phyloP scores from a whole-genome alignment of 176 grass and related monocot genomes.

The Hordeum marinum region DNA sequence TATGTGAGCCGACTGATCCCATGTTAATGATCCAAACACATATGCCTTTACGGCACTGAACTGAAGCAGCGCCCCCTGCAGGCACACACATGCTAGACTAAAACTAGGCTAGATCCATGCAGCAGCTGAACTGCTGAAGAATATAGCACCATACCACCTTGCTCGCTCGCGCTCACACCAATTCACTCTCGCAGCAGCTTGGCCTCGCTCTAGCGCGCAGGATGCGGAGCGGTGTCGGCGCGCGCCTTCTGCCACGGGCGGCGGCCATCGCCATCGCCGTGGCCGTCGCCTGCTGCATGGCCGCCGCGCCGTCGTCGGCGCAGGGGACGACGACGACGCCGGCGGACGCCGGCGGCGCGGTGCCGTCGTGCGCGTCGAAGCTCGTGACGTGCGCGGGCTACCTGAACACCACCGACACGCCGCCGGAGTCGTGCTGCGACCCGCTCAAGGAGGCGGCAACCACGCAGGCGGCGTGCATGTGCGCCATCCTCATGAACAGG shows the following conservation, averaged over 20 bases:
- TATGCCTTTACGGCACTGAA: too few species aligned
- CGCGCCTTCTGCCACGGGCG: background rate
- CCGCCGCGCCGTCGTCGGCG: background rate
- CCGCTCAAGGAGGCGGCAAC: conserved; percentile 57
- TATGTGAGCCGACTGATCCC: too few species aligned
- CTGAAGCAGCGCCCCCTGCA: too few species aligned
- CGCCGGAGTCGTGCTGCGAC: conserved; percentile 53
- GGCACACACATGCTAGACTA: background rate
- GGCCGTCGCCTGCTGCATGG: background rate
- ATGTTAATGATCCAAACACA: too few species aligned
- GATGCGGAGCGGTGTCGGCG: background rate
- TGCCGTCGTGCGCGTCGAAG: conserved; percentile 54
- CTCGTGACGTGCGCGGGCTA: conserved; percentile 47
- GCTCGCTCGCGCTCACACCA: background rate
- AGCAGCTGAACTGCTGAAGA: background rate
- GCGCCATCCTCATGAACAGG: conserved; percentile 58
- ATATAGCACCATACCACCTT: background rate
- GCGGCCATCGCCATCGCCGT: background rate
- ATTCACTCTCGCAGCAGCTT: background rate
- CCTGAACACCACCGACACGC: conserved; percentile 51
- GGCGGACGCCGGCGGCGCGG: background rate
- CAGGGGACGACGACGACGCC: background rate
- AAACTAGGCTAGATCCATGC: background rate
- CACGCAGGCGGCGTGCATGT: conserved; percentile 60
- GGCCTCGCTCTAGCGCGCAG: background rate